A percentile compares a stretch with the other conserved stretches of the same genome.
These are phyloP conservation scores for Aspergillus chevalieri DNA, from an alignment of 2,329 filamentous ascomycete genomes.

Conservation along the genomic window DNA sequence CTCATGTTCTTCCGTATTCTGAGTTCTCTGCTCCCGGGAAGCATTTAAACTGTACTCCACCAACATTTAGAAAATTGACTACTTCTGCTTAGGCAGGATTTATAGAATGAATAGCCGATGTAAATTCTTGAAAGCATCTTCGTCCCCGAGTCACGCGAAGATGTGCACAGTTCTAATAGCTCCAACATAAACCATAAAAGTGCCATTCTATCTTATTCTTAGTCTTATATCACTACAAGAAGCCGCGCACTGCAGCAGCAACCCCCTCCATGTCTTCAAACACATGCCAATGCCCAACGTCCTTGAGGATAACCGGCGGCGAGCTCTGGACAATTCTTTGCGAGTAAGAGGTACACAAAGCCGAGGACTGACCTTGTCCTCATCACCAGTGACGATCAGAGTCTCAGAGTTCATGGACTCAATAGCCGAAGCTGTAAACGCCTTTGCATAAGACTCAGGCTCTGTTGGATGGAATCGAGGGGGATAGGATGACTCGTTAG, in stretches of 20 bases:
- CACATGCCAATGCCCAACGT: not conserved
- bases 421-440: not conserved
- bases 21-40: too few relatives aligned
- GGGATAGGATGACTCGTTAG: not conserved
- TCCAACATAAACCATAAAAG: too few relatives aligned
- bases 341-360: not conserved
- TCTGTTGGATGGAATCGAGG: not conserved
- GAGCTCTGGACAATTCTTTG: not conserved
- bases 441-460: not conserved
- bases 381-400: not conserved
- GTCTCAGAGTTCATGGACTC: not conserved
- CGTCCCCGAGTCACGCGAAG: too few relatives aligned
- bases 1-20: too few relatives aligned
- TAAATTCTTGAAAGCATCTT: too few relatives aligned
- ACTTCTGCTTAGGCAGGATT: too few relatives aligned
- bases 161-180: too few relatives aligned
- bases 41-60: too few relatives aligned
- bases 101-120: too few relatives aligned
- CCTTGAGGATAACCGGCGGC: not conserved
- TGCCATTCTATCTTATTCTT: too few relatives aligned
- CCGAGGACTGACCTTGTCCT: not conserved
- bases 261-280: not conserved
- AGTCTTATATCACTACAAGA: not conserved
- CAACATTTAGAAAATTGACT: too few relatives aligned
- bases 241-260: not conserved